These are phyloP conservation scores for Phytophthora nicotianae DNA, from an alignment of 352 stramenopile genomes.

Conservation along the genomic window DNA sequence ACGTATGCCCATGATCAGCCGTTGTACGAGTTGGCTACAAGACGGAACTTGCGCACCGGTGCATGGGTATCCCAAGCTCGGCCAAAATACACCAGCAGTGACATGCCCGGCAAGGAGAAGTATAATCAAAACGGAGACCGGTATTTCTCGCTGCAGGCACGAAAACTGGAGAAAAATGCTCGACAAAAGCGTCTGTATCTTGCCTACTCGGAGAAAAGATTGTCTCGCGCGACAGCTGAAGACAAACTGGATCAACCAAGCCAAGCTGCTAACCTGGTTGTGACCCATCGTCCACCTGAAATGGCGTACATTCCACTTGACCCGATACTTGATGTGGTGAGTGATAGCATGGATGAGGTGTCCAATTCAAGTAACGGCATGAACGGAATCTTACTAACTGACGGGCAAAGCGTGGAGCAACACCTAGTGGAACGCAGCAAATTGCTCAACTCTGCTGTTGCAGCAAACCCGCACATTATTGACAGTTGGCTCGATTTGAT, in stretches of 20 bases:
- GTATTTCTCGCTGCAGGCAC: conserved; percentile 64
- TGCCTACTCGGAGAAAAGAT: conserved; percentile 71
- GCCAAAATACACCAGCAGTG: conserved; percentile 14
- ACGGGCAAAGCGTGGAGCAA: conserved; percentile 70
- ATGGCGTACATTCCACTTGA: conserved; percentile 71
- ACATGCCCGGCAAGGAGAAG: background rate
- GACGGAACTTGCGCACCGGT: conserved; percentile 49
- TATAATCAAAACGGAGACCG: conserved; percentile 24
- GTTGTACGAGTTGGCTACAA: conserved; percentile 63
- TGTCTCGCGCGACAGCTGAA: conserved; percentile 20
- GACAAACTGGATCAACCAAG: conserved; percentile 6
- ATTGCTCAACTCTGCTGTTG: conserved; percentile 45
- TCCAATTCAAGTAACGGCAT: conserved; percentile 17
- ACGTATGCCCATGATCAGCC: conserved; percentile 71
- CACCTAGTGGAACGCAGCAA: conserved; percentile 65
- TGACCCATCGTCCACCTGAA: conserved; percentile 25
- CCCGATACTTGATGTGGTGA: conserved; percentile 40
- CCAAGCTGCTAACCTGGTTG: background rate
- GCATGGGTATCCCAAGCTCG: conserved; percentile 36
- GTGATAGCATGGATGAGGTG: background rate
- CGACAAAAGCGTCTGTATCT: conserved; percentile 60
- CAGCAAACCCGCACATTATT: conserved; percentile 47
- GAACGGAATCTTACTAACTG: conserved; percentile 50
- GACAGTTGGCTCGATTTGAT: conserved; percentile 73
- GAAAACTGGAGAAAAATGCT: conserved; percentile 42